These are phyloP conservation scores for Pezicula neosporulosa DNA, from an alignment of 2,329 filamentous ascomycete genomes.

Conservation along the genomic window DNA sequence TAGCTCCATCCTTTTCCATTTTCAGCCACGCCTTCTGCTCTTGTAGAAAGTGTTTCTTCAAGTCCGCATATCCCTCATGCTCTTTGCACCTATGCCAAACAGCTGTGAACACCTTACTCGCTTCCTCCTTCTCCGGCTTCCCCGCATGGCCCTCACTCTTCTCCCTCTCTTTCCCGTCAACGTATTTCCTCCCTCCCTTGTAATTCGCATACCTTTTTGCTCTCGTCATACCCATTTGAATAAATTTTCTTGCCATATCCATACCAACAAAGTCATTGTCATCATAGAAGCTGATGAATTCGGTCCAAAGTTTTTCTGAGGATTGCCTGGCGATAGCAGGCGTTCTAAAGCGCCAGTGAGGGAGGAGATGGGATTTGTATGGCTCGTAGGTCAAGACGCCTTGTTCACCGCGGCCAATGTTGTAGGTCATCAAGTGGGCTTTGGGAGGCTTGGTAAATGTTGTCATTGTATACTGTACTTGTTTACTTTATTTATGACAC, in stretches of 20 bases:
- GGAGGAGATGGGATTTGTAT: slow-evolving; percentile 57
- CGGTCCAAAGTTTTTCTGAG: slow-evolving; percentile 41
- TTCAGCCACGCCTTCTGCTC: slow-evolving; percentile 34
- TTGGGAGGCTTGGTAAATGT: slow-evolving; percentile 16
- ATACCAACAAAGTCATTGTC: slow-evolving; percentile 57
- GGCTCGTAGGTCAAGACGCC: slow-evolving; percentile 61
- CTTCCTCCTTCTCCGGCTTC: slow-evolving; percentile 45
- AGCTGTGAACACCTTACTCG: slow-evolving; percentile 44
- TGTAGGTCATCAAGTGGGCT: slow-evolving; percentile 45
- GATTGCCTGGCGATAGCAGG: slow-evolving; percentile 46
- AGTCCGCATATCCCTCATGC: slow-evolving; percentile 38
- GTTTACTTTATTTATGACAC: background rate
- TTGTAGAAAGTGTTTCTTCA: slow-evolving; percentile 42
- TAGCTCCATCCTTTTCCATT: background rate
- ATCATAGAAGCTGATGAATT: slow-evolving; percentile 49
- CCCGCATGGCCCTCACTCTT: slow-evolving; percentile 42
- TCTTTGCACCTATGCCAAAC: slow-evolving; percentile 44
- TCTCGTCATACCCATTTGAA: slow-evolving; percentile 65
- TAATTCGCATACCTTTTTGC: slow-evolving; percentile 57
- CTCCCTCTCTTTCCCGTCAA: slow-evolving; percentile 28
- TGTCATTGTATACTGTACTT: slow-evolving; percentile 6
- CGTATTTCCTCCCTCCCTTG: slow-evolving; percentile 52
- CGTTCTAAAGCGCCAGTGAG: slow-evolving; percentile 57
- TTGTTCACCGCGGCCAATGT: slow-evolving; percentile 56
- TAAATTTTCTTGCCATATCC: slow-evolving; percentile 61